These are phyloP conservation scores for Xeromyces bisporus DNA, from an alignment of 495 filamentous ascomycete species.

Conservation along the genomic window DNA sequence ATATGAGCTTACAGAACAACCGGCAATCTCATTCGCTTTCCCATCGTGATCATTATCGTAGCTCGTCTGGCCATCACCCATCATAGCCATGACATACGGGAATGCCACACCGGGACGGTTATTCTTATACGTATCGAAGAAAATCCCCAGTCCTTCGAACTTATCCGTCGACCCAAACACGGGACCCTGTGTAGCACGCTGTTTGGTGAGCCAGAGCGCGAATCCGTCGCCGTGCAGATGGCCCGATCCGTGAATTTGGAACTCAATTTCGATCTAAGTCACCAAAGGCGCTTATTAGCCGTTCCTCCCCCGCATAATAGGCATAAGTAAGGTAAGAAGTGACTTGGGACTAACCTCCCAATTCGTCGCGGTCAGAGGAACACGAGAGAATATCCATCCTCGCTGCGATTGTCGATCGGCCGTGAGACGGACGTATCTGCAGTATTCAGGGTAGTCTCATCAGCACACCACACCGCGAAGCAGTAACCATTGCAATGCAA, in stretches of 20 bases:
- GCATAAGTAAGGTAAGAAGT: too few species aligned
- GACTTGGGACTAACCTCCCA: conserved; percentile 56
- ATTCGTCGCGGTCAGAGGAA: conserved; percentile 93
- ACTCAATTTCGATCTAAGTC: conserved; percentile 85
- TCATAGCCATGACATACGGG: conserved; percentile 97
- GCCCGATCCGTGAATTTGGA: conserved; percentile 68
- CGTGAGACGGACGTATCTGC: conserved; percentile 80
- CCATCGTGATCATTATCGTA: conserved; percentile 95
- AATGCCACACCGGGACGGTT: conserved; percentile 90
- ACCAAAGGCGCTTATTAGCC: too few species aligned
- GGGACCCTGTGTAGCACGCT: conserved; percentile 61
- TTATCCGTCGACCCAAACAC: conserved; percentile 81
- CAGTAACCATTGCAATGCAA: too few species aligned
- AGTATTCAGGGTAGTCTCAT: too few species aligned
- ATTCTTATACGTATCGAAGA: conserved; percentile 99
- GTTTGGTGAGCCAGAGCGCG: conserved; percentile 95
- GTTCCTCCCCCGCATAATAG: too few species aligned
- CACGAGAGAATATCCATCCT: conserved; percentile 85
- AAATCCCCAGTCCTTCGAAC: conserved; percentile 90
- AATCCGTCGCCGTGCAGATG: conserved; percentile 94
- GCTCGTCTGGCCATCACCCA: conserved; percentile 71
- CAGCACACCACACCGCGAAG: too few species aligned
- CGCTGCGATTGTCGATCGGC: conserved; percentile 75
- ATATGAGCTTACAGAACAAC: conserved; percentile 59
- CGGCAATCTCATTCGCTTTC: conserved; percentile 80